phyloP scores from a whole-genome alignment of 1,139 yeast genomes.

The Nadsonia starkeyi-henricii region DNA sequence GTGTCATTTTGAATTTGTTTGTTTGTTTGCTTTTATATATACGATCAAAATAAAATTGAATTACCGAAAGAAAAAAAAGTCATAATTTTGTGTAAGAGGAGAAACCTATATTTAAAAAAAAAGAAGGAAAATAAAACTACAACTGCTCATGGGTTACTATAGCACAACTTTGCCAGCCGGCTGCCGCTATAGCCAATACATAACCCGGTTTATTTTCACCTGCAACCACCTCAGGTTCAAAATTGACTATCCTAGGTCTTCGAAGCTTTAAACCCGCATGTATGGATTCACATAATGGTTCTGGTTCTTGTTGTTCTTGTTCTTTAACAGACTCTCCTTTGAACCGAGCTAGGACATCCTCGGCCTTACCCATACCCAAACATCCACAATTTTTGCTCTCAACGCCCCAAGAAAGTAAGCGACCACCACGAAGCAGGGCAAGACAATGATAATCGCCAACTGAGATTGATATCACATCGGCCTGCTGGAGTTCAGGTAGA shows the following conservation, averaged over 20 bases:
- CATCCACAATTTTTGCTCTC: constrained; percentile 57
- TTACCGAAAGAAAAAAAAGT: too few relatives aligned
- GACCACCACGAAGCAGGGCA: constrained; percentile 48
- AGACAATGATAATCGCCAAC: constrained; percentile 65
- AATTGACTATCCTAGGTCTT: constrained; percentile 32
- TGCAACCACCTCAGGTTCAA: constrained; percentile 7
- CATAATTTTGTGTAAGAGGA: too few relatives aligned
- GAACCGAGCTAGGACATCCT: constrained; percentile 16
- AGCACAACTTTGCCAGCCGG: constrained; percentile 78
- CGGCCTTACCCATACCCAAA: constrained; percentile 46
- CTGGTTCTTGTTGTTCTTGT: neutral
- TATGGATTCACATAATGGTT: constrained; percentile 1
- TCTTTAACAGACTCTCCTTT: constrained; percentile 7
- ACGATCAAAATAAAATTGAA: too few relatives aligned
- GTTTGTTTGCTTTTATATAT: too few relatives aligned
- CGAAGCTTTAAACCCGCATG: constrained; percentile 30
- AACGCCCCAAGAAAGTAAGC: constrained; percentile 54
- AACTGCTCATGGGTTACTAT: constrained; percentile 20
- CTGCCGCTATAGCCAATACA: constrained; percentile 43
- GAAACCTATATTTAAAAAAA: too few relatives aligned
- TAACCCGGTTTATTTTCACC: constrained; percentile 20
- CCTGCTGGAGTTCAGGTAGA: constrained; percentile 35
- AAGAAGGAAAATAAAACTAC: neutral
- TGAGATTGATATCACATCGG: constrained; percentile 40
- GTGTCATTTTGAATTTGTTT: too few relatives aligned